These are phyloP conservation scores for Arabidopsis hybrid DNA, from an alignment of 441 rosid genomes.

Conservation along the genomic window DNA sequence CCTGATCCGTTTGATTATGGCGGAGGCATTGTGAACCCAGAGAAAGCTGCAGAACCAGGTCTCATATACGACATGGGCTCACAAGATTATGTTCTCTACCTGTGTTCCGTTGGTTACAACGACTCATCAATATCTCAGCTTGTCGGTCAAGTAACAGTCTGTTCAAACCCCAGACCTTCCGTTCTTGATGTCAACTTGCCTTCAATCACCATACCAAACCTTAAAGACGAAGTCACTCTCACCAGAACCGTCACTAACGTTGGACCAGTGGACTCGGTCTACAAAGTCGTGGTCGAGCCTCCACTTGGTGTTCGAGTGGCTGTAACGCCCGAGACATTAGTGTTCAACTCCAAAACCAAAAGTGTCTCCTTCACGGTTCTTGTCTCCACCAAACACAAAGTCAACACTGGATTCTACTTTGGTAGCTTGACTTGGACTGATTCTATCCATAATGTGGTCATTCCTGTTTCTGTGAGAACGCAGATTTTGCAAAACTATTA, in stretches of 20 bases:
- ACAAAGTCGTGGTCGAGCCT: constrained; percentile 49
- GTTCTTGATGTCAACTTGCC: constrained; percentile 55
- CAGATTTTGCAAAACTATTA: constrained; percentile 33
- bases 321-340: constrained; percentile 54
- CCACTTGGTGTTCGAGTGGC: constrained; percentile 52
- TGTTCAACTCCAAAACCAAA: constrained; percentile 43
- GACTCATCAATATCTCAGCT: constrained; percentile 51
- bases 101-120: constrained; percentile 66
- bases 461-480: constrained; percentile 48
- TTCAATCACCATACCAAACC: constrained; percentile 64
- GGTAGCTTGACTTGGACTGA: constrained; percentile 67
- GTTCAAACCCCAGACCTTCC: constrained; percentile 24
- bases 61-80: constrained; percentile 56
- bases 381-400: constrained; percentile 40
- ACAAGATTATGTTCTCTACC: constrained; percentile 56
- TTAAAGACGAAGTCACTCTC: constrained; percentile 52
- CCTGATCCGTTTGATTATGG: constrained; percentile 67
- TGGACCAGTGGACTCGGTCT: constrained; percentile 54
- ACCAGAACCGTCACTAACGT: constrained; percentile 68
- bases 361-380: constrained; percentile 48
- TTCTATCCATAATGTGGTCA: constrained; percentile 44
- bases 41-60: constrained; percentile 63
- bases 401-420: constrained; percentile 51
- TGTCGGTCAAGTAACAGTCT: constrained; percentile 27
- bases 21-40: constrained; percentile 63